Evolutionary conservation across 441 rosid genomes (phyloP), one percentile per base, ranked within the genome.

Genomic region (Erodium moschatum): DNA sequence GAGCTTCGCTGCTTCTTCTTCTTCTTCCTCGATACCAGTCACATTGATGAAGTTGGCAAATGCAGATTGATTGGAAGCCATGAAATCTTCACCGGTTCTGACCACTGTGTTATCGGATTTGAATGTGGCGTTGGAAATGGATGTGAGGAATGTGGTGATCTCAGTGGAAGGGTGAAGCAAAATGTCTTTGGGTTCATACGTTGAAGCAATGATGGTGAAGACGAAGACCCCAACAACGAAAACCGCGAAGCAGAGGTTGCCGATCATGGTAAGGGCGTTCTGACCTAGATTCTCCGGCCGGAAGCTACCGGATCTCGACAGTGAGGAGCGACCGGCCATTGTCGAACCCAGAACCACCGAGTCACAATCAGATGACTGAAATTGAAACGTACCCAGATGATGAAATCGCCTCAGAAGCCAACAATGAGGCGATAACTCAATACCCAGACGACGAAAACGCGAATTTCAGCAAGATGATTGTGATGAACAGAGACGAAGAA

Each of bases 181-280:
- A 73, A 96, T 96, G 87, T 93, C 98, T 69, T 92, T 97, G 10
- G 98, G 98, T 71, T 91, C 96, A 77, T 93, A 91, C 38, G 97
- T 91, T 75, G 91, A 82, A 63, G 98, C 97, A 74, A 93, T 81
- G 33, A 86, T 96, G 0, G 96, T 89, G 73, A 93, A 85, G 0
- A 91, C 85, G 70, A 93, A 79, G 48, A 93, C 97, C 1, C 88
- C 74, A 87, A 93, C 84, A 18, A 93, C 95, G 68, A 93, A 91
- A 48, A 83, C 87, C n/a, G 98, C 89, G 86, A 93, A 93, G 67
- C 97, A 35, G 40, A 35, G 40, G 40, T 35, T 35, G 0, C 40
- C 40, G 40, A 35, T 35, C 40, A 5, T 35, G 8, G 6, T 5
- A 5, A 35, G 40, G 40, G 40, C 40, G 40, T 35, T 35, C 40